A percentile compares a stretch with the other conserved stretches of the same genome.
Conservation (phyloP, 768 basidiomycete species). For the Tylopilus balloui region DNA sequence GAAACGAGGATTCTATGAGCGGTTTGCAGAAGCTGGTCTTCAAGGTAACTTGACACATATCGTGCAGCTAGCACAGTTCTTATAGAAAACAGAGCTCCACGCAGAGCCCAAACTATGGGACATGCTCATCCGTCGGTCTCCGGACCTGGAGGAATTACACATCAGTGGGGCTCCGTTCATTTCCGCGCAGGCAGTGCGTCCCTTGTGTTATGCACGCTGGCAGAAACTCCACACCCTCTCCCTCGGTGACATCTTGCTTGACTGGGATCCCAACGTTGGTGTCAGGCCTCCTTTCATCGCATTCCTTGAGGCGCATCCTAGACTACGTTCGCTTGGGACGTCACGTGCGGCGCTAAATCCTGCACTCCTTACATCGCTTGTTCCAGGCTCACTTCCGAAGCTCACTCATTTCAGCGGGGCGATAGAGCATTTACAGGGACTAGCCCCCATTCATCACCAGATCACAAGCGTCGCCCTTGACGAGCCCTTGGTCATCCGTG, state of each 20-base stretch:
- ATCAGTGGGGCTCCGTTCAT: slow-evolving; percentile 35
- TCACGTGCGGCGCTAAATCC: slow-evolving; percentile 54
- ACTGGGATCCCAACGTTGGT: slow-evolving; percentile 41
- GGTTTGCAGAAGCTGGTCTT: slow-evolving; percentile 47
- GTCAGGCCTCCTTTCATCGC: slow-evolving; percentile 56
- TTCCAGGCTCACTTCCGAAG: slow-evolving; percentile 40
- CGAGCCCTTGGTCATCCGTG: slow-evolving; percentile 63
- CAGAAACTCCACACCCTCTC: slow-evolving; percentile 55
- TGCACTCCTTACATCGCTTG: slow-evolving; percentile 47
- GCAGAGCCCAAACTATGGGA: slow-evolving; percentile 47
- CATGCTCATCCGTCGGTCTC: slow-evolving; percentile 64
- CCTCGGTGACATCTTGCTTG: slow-evolving; percentile 63
- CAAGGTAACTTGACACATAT: slow-evolving; percentile 42
- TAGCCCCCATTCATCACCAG: slow-evolving; percentile 44
- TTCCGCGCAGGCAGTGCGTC: slow-evolving; percentile 45
- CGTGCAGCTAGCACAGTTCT: not conserved
- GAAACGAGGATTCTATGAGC: slow-evolving; percentile 58
- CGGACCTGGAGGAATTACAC: slow-evolving; percentile 59
- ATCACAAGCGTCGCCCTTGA: slow-evolving; percentile 58
- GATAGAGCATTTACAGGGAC: slow-evolving; percentile 59
- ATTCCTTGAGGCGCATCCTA: slow-evolving; percentile 65
- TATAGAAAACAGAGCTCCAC: slow-evolving; percentile 19
- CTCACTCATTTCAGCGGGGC: slow-evolving; percentile 64
- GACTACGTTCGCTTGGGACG: slow-evolving; percentile 45
- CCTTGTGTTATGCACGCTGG: slow-evolving; percentile 61